Conservation (phyloP, 2,329 filamentous ascomycete genomes). For the Metarhizium sp. region DNA sequence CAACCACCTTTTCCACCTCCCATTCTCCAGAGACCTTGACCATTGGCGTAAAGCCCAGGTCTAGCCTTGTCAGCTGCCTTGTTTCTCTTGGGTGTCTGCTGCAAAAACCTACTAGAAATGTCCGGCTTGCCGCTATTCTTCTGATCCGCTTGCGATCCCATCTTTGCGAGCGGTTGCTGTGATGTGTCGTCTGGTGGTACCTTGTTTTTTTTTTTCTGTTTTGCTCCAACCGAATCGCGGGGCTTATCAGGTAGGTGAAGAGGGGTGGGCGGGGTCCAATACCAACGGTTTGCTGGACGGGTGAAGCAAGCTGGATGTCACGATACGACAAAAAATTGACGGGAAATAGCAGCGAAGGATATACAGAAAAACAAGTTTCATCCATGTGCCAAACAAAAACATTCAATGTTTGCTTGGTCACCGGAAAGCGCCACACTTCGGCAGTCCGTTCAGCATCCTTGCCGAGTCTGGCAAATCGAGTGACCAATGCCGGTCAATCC, state of each 20-base stretch:
- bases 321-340: too few species aligned
- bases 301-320: too few species aligned
- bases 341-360: too few species aligned
- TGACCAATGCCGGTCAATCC: too few species aligned
- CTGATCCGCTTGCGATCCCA: conserved; percentile 20
- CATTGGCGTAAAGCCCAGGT: conserved; percentile 25
- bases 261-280: neutral
- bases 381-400: too few species aligned
- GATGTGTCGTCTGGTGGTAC: neutral
- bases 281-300: too few species aligned
- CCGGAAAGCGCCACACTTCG: too few species aligned
- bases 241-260: neutral
- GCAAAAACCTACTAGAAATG: conserved; percentile 14
- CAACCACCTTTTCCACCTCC: conserved; percentile 54
- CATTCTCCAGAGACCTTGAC: conserved; percentile 37
- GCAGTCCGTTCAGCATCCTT: too few species aligned
- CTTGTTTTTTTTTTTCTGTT: neutral
- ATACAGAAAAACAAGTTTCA: too few species aligned
- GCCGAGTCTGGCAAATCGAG: too few species aligned
- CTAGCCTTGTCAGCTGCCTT: conserved; percentile 6
- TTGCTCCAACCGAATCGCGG: neutral
- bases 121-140: conserved; percentile 11
- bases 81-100: neutral
- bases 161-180: conserved; percentile 4
- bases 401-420: too few species aligned